Evolutionary conservation across 2,329 filamentous ascomycete genomes (phyloP), one percentile per base, ranked within the genome.

Genomic region (Phoma sp.): DNA sequence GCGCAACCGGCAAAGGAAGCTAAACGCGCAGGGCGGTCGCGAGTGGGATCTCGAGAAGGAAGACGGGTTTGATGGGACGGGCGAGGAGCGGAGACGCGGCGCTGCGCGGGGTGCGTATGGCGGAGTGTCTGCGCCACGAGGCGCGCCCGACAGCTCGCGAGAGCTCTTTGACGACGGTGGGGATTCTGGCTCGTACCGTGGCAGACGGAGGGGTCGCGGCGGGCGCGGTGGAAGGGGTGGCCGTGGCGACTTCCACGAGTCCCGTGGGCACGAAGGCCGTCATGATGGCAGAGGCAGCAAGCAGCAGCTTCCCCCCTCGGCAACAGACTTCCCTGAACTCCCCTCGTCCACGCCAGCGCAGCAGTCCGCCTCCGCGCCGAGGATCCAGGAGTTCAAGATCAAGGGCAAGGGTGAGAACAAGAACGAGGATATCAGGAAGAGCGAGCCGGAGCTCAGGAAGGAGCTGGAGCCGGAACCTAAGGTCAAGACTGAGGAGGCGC

Each of bases 41-140:
- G 85, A 87, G 62, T 88, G 85, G 85, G 85, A 88, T 68, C 76
- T 80, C 4, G 80, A 84, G 59, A 87, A 88, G 71, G 83, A 86
- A 57, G 82, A 85, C 36, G 80, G 83, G 40, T 84, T 76, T 69
- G 62, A 64, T 4, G 67, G 79, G 61, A 77, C 64, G 52, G 75
- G 58, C 58, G 78, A 64, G 63, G 78, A 61, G 69, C 71, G 66
- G 47, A 72, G 77, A 8, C 74, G 79, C 18, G 76, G 78, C 23
- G 80, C 77, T 55, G 70, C 78, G 25, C 73, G 82, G 29, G 82
- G 82, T 8, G 80, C 81, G 58, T 76, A 83, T 59, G 82, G 82
- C 7, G 82, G 78, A 24, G 75, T 84, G 7, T 75, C 75, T 3
- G 58, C 60, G 4, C 57, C 65, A 6, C 35, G 77, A 69, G 58